These are phyloP conservation scores for Mucor ambiguus DNA, from an alignment of 371 early-diverging fungal species.

Conservation along the genomic window DNA sequence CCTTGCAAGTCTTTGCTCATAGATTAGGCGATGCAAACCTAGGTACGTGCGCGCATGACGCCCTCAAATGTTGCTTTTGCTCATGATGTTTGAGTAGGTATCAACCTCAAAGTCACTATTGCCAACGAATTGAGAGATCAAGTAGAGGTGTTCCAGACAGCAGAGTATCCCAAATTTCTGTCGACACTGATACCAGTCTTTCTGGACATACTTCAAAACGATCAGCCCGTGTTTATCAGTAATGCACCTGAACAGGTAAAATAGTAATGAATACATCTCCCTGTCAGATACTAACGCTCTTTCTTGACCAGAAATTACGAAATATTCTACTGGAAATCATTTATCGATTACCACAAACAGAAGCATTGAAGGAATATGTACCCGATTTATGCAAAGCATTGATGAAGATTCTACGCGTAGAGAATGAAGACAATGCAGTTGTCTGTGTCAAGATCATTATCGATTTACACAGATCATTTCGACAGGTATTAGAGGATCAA, in stretches of 20 bases:
- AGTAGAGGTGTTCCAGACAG: conserved; percentile 85
- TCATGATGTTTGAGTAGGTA: conserved; percentile 17
- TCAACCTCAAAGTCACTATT: conserved; percentile 78
- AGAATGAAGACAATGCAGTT: conserved; percentile 97
- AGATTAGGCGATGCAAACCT: conserved; percentile 66
- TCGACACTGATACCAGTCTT: conserved; percentile 84
- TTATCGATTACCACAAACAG: conserved; percentile 90
- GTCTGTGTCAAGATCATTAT: conserved; percentile 91
- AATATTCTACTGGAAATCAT: conserved; percentile 91
- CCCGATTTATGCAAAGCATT: conserved; percentile 64
- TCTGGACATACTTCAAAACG: conserved; percentile 72
- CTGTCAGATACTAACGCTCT: background rate
- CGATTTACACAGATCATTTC: conserved; percentile 90
- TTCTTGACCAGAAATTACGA: conserved; percentile 79
- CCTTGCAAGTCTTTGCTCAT: conserved; percentile 70
- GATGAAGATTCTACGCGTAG: conserved; percentile 80
- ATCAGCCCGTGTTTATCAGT: conserved; percentile 79
- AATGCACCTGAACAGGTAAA: conserved; percentile 84
- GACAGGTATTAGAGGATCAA: conserved; percentile 79
- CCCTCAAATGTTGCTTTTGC: background rate
- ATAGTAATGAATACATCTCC: background rate
- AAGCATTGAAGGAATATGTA: conserved; percentile 68
- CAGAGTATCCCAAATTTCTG: conserved; percentile 83
- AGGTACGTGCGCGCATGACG: conserved; percentile 32
- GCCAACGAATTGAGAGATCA: conserved; percentile 91